Evolutionary conservation across 2,329 filamentous ascomycete genomes (phyloP), one percentile per base, ranked within the genome.

Genomic region (Hymenoscyphus repandus): DNA sequence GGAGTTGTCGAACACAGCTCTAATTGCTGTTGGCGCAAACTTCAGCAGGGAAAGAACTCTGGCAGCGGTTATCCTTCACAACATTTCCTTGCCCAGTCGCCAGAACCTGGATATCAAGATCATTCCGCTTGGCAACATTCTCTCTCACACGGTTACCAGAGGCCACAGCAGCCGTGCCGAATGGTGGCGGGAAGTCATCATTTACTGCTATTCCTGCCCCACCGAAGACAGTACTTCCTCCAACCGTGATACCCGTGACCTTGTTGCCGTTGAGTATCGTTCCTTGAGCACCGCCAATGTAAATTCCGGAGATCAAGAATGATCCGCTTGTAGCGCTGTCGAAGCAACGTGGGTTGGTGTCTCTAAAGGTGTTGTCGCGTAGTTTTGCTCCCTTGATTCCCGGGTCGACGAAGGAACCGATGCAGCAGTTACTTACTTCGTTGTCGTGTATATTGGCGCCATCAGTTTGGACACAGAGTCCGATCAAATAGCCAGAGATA

Each of bases 391-490:
- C 56, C 15, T 58, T 55, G 9, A 68, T 58, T 5, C 55, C 55
- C 1, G 68, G 68, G 27, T 71, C 68, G 18, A 69, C 60, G 45
- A 64, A 66, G 30, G 63, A 57, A 2, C 64, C 69, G 30, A 58
- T 52, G 47, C 69, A 71, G 45, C 52, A 55, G 13, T 62, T 54
- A 0, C 46, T 55, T n/a, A 70, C 64, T 2, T 52, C 58, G 36
- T 71, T 71, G 52, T 67, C 49, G 31, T 62, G 56, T 2, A 71
- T 47, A 2, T 65, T 55, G 3, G 67, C 67, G 0, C 53, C 42
- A 5, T 62, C 55, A 1, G 68, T 70, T 54, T 70, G 67, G 1
- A 71, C 61, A 22, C 68, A 70, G 7, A 71, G 58, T 6, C 61
- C 68, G 36, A 69, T 60, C 15, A 2, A 15, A n/a, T 68, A 62